A percentile compares a stretch with the other conserved stretches of the same genome.
Evolutionary conservation across 306 rosid genomes (phyloP).

Genomic region (Lathyrus tuberosus): DNA sequence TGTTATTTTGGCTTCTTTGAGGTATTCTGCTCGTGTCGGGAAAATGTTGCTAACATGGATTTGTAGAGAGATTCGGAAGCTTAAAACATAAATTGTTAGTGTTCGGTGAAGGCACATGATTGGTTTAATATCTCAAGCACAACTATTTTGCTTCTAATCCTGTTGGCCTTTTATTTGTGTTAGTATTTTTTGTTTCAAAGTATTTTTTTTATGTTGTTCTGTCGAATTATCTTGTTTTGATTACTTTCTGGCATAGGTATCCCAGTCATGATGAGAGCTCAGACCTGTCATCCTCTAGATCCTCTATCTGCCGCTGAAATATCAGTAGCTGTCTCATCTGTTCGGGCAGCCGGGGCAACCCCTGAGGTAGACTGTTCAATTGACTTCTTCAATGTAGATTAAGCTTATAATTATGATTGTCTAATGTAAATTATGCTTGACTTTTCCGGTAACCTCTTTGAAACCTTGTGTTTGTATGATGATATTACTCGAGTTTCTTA

Average conservation of each 20-base stretch:
- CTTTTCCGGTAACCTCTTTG: too few relatives aligned
- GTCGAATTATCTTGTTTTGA: slow-evolving; percentile 11
- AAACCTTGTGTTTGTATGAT: not conserved
- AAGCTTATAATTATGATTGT: slow-evolving; percentile 21
- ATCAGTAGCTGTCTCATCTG: slow-evolving; percentile 81
- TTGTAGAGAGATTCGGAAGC: slow-evolving; percentile 12
- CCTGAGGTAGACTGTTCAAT: slow-evolving; percentile 62
- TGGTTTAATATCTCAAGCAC: slow-evolving; percentile 2
- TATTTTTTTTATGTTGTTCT: slow-evolving; percentile 1
- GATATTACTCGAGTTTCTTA: slow-evolving; percentile 8
- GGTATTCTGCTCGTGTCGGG: not conserved
- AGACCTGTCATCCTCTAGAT: slow-evolving; percentile 77
- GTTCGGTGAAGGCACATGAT: not conserved
- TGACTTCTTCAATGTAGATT: slow-evolving; percentile 2
- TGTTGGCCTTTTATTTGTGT: not conserved
- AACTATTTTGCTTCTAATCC: not conserved
- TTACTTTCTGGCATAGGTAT: slow-evolving; percentile 45
- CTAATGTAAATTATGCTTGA: too few relatives aligned
- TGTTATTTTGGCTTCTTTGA: slow-evolving; percentile 4
- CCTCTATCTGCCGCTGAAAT: slow-evolving; percentile 85
- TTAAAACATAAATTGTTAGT: not conserved
- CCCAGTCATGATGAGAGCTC: slow-evolving; percentile 71
- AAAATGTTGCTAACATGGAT: slow-evolving; percentile 1
- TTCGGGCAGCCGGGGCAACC: slow-evolving; percentile 81
- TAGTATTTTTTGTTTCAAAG: not conserved